Evolutionary conservation across 208 protist genomes (phyloP).

Genomic region (Crithidia bombi): DNA sequence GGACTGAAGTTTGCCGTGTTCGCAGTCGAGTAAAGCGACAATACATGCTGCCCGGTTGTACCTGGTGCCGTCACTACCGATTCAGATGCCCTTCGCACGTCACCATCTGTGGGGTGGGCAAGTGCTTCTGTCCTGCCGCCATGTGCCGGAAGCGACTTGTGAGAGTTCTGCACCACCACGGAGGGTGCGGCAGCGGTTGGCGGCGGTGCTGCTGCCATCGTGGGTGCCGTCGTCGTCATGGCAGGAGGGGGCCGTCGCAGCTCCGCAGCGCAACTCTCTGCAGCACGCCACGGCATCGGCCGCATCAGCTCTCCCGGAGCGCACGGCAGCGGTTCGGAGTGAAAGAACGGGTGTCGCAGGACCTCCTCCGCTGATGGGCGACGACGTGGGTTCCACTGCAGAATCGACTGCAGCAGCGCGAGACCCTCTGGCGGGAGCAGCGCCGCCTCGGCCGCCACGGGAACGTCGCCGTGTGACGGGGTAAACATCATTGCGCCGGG

Average conservation of each 20-base stretch:
- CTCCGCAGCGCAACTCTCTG: not conserved
- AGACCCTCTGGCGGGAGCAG: constrained; percentile 54
- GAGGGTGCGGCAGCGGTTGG: too few species aligned
- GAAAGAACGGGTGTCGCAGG: constrained; percentile 85
- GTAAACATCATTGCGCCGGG: constrained; percentile 21
- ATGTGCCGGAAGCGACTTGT: too few species aligned
- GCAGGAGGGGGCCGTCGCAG: not conserved
- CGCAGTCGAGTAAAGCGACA: too few species aligned
- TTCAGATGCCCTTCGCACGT: too few species aligned
- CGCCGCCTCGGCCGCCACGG: constrained; percentile 24
- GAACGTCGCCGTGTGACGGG: constrained; percentile 15
- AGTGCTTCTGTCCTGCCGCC: too few species aligned
- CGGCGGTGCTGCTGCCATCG: not conserved
- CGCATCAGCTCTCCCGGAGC: constrained; percentile 60
- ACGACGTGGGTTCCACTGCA: constrained; percentile 79
- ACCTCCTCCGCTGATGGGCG: constrained; percentile 77
- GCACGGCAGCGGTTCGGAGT: constrained; percentile 69
- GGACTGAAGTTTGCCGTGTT: too few species aligned
- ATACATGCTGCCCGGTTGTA: too few species aligned
- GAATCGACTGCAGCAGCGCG: constrained; percentile 69
- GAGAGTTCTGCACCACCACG: too few species aligned
- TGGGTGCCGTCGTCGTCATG: not conserved
- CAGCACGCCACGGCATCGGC: constrained; percentile 57
- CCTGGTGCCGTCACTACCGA: too few species aligned
- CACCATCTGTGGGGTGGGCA: too few species aligned